phyloP scores from a whole-genome alignment of 2,329 filamentous ascomycete species.

The Metarhizium guizhouense region DNA sequence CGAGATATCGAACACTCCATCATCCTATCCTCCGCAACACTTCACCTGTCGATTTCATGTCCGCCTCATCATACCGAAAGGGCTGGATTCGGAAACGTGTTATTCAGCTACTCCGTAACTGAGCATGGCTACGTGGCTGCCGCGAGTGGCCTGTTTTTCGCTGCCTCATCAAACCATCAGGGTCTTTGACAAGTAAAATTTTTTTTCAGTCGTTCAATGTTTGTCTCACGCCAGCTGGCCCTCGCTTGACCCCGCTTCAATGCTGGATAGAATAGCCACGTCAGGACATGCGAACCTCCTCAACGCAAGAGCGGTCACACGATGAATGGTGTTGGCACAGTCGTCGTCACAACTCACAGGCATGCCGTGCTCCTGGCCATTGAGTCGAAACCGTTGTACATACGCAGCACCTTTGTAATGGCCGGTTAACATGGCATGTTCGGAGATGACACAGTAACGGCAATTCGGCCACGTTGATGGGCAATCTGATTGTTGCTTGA shows the following conservation, averaged over 20 bases:
- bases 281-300: background rate
- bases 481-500: background rate
- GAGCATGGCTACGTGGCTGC: background rate
- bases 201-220: background rate
- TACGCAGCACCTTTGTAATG: background rate
- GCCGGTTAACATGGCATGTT: background rate
- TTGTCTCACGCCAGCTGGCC: background rate
- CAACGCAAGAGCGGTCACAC: background rate
- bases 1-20: no score
- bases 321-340: background rate
- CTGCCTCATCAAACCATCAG: background rate
- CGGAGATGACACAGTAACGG: background rate
- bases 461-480: background rate
- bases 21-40: no score
- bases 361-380: background rate
- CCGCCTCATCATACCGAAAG: constrained; percentile 9
- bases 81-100: background rate
- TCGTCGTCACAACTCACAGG: background rate
- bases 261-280: background rate
- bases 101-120: background rate
- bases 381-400: background rate
- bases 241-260: background rate
- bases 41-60: constrained; percentile 1
- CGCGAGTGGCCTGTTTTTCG: constrained; percentile 1
- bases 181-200: background rate